These are phyloP conservation scores for Aspergillus costaricaensis DNA, from an alignment of 2,329 filamentous ascomycete genomes.

Conservation along the genomic window DNA sequence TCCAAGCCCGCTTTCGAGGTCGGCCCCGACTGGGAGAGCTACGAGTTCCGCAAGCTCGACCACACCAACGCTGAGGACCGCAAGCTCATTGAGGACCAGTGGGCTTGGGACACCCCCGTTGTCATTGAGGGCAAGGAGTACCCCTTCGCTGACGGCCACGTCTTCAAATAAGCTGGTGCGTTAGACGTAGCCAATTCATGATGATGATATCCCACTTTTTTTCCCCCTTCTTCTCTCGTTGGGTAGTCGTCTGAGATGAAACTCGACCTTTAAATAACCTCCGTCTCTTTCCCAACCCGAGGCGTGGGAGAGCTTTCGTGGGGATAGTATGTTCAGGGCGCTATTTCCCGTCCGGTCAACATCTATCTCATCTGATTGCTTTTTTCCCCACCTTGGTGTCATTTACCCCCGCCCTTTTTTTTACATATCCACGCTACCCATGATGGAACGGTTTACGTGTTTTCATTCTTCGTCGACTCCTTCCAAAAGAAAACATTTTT, in stretches of 20 bases:
- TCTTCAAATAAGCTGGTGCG: conserved; percentile 82
- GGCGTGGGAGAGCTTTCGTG: background rate
- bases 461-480: conserved; percentile 16
- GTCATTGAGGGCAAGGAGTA: conserved; percentile 83
- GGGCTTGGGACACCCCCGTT: conserved; percentile 88
- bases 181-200: conserved; percentile 19
- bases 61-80: conserved; percentile 79
- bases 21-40: conserved; percentile 95
- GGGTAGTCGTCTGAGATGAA: conserved; percentile 13
- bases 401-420: background rate
- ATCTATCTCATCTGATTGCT: background rate
- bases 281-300: background rate
- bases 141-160: conserved; percentile 87
- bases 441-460: conserved; percentile 24
- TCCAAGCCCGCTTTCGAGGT: conserved; percentile 86
- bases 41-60: conserved; percentile 96
- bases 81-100: conserved; percentile 81
- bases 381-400: conserved; percentile 3
- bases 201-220: conserved; percentile 21
- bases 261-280: conserved; percentile 7
- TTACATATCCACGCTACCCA: conserved; percentile 14
- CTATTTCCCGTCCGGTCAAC: background rate
- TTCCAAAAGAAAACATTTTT: conserved; percentile 15
- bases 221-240: conserved; percentile 9
- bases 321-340: background rate